These are phyloP conservation scores for Parathielavia hyrcaniae DNA, from an alignment of 495 filamentous ascomycete species.

Conservation along the genomic window DNA sequence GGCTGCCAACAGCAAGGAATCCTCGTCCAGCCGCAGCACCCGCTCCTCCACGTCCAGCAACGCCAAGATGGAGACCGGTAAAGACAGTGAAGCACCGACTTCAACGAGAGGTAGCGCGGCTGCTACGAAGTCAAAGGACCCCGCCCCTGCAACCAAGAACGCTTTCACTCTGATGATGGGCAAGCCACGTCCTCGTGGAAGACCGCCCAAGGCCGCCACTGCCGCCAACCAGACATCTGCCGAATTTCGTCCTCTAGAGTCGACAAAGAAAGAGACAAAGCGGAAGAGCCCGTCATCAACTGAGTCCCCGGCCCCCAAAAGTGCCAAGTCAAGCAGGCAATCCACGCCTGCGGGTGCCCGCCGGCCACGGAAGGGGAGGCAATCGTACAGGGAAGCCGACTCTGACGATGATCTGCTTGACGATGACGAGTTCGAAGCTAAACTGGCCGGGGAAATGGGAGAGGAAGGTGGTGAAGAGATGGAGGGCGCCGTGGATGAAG, in stretches of 20 bases:
- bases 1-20: slow-evolving; percentile 33
- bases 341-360: slow-evolving; percentile 60
- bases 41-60: slow-evolving; percentile 37
- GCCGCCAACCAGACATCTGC: not conserved
- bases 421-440: slow-evolving; percentile 66
- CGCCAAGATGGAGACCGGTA: slow-evolving; percentile 22
- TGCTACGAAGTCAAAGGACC: slow-evolving; percentile 10
- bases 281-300: slow-evolving; percentile 38
- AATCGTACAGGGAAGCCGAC: slow-evolving; percentile 47
- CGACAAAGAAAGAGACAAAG: slow-evolving; percentile 35
- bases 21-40: slow-evolving; percentile 33
- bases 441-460: slow-evolving; percentile 54
- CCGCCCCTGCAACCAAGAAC: slow-evolving; percentile 28
- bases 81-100: slow-evolving; percentile 10
- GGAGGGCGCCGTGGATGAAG: slow-evolving; percentile 39
- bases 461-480: slow-evolving; percentile 46
- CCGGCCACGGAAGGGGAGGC: slow-evolving; percentile 33
- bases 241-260: slow-evolving; percentile 9
- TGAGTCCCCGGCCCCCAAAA: slow-evolving; percentile 49
- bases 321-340: slow-evolving; percentile 60
- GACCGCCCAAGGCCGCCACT: slow-evolving; percentile 16
- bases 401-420: slow-evolving; percentile 65
- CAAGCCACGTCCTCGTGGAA: slow-evolving; percentile 29
- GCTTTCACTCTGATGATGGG: slow-evolving; percentile 47
- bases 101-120: slow-evolving; percentile 16